Evolutionary conservation across 495 filamentous ascomycete species (phyloP).

Genomic region (Xylaria flabelliformis): DNA sequence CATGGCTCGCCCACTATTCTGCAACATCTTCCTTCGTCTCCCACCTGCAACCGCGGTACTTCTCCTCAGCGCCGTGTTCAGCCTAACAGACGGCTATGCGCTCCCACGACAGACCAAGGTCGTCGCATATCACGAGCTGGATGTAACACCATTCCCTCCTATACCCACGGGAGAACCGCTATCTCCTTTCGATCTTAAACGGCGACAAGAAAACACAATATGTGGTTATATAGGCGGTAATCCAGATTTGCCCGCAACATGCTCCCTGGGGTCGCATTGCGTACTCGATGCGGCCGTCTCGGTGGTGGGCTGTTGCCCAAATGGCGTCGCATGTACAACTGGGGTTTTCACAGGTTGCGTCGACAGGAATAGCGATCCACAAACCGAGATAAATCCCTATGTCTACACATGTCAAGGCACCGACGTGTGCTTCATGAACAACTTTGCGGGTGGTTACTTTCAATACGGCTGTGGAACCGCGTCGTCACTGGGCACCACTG

Average conservation of each 20-base stretch:
- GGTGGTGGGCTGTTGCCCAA: conserved; percentile 57
- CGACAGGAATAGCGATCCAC: conserved; percentile 51
- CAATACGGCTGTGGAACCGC: conserved; percentile 58
- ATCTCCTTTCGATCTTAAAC: conserved; percentile 43
- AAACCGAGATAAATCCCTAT: conserved; percentile 57
- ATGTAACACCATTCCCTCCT: conserved; percentile 52
- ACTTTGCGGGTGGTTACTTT: conserved; percentile 55
- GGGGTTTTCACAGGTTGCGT: conserved; percentile 59
- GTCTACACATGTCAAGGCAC: conserved; percentile 52
- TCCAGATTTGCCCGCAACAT: conserved; percentile 53
- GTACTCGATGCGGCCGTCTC: conserved; percentile 51
- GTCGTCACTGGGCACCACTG: conserved; percentile 49
- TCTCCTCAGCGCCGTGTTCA: conserved; percentile 46
- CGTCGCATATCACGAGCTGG: conserved; percentile 46
- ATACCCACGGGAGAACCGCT: conserved; percentile 47
- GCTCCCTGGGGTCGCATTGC: conserved; percentile 56
- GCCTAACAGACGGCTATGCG: conserved; percentile 43
- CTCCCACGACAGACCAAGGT: conserved; percentile 49
- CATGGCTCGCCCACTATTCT: conserved; percentile 38
- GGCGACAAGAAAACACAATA: conserved; percentile 52
- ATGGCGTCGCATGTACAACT: conserved; percentile 51
- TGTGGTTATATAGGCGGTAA: conserved; percentile 56
- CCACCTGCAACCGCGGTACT: conserved; percentile 50
- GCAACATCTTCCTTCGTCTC: conserved; percentile 48
- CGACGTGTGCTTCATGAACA: conserved; percentile 53